Conservation (phyloP, 305 asterid genomes). For the Fraxinus latifolia region DNA sequence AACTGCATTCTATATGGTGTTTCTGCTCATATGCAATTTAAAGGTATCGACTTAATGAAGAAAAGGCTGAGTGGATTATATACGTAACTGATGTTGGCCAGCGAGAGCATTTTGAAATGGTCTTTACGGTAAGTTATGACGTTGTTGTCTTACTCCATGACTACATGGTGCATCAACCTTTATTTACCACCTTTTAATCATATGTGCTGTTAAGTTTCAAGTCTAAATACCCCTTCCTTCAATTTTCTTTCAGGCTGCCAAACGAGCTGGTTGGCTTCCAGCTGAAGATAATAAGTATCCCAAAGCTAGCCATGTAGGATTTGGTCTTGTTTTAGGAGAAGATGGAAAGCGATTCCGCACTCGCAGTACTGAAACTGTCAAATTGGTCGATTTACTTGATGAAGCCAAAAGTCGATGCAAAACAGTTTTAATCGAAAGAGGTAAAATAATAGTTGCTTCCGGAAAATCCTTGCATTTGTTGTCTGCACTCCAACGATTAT, state of each 20-base stretch:
- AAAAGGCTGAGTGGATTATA: slow-evolving; percentile 92
- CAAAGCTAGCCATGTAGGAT: slow-evolving; percentile 77
- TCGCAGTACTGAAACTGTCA: slow-evolving; percentile 85
- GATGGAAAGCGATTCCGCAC: slow-evolving; percentile 89
- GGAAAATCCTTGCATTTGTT: background rate
- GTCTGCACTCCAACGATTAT: background rate
- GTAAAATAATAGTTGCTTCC: slow-evolving; percentile 33
- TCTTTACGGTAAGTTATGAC: slow-evolving; percentile 65
- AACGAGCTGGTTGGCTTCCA: slow-evolving; percentile 87
- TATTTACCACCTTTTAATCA: background rate
- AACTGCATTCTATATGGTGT: background rate
- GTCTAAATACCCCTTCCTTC: slow-evolving; percentile 17
- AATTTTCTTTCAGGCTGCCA: slow-evolving; percentile 71
- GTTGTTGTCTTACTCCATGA: background rate
- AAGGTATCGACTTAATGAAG: slow-evolving; percentile 90
- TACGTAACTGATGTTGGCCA: slow-evolving; percentile 91
- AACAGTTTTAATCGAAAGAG: slow-evolving; percentile 68
- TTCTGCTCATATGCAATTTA: slow-evolving; percentile 14
- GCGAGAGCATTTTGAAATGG: slow-evolving; percentile 88
- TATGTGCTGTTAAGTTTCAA: background rate
- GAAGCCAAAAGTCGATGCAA: slow-evolving; percentile 86
- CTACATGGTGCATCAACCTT: background rate
- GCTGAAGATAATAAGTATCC: slow-evolving; percentile 59
- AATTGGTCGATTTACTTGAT: slow-evolving; percentile 78
- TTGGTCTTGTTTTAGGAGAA: slow-evolving; percentile 88